A percentile compares a stretch with the other conserved stretches of the same genome.
Evolutionary conservation across 805 yeast species (phyloP).

Genomic region (Saccharomycopsis olivae): DNA sequence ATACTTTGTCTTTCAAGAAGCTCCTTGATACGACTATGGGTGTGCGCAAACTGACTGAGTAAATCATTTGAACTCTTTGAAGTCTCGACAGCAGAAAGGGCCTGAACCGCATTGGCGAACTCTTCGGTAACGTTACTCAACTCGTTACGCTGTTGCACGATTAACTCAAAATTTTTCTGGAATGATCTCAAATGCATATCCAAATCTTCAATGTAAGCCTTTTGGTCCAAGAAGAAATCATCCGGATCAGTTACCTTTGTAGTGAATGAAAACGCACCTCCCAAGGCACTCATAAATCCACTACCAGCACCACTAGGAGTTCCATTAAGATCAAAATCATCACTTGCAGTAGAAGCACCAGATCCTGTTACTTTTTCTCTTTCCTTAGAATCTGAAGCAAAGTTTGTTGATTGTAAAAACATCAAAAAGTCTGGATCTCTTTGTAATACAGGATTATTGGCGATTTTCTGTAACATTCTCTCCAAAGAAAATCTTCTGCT

Average conservation of each 20-base stretch:
- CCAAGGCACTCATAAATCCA: slow-evolving; percentile 61
- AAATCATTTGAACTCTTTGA: slow-evolving; percentile 55
- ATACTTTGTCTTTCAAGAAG: slow-evolving; percentile 65
- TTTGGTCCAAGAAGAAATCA: slow-evolving; percentile 62
- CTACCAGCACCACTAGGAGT: slow-evolving; percentile 32
- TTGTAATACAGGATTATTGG: slow-evolving; percentile 43
- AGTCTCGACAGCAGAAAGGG: slow-evolving; percentile 65
- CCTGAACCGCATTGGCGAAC: slow-evolving; percentile 42
- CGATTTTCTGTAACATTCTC: slow-evolving; percentile 70
- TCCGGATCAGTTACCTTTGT: slow-evolving; percentile 70
- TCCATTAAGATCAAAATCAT: slow-evolving; percentile 22
- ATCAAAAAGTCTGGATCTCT: slow-evolving; percentile 67
- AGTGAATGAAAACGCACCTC: slow-evolving; percentile 46
- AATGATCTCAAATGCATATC: slow-evolving; percentile 66
- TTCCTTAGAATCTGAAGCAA: slow-evolving; percentile 56
- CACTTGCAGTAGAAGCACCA: slow-evolving; percentile 34
- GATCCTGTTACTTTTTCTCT: slow-evolving; percentile 52
- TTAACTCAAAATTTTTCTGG: slow-evolving; percentile 59
- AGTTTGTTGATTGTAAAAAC: slow-evolving; percentile 68
- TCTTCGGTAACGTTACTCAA: slow-evolving; percentile 61
- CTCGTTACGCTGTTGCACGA: slow-evolving; percentile 68
- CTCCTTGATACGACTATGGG: slow-evolving; percentile 62
- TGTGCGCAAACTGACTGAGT: slow-evolving; percentile 57
- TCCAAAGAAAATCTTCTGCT: slow-evolving; percentile 76
- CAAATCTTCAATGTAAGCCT: slow-evolving; percentile 54